Evolutionary conservation across 2,329 filamentous ascomycete genomes (phyloP).

Genomic region (Aureobasidium zeae): DNA sequence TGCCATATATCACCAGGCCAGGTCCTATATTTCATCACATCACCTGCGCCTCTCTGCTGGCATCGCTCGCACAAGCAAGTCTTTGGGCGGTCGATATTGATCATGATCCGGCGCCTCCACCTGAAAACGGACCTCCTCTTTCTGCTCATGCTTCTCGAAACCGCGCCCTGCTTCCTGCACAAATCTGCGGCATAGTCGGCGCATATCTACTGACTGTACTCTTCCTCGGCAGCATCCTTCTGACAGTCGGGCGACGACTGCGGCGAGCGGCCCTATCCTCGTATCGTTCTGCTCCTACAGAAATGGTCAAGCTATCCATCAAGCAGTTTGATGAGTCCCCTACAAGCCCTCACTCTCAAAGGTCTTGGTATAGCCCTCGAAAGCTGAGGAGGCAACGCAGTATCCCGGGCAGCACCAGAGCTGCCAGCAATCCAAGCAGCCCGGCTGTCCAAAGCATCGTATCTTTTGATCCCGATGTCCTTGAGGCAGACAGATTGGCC

Average conservation of each 20-base stretch:
- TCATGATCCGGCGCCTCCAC: constrained; percentile 48
- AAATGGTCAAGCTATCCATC: constrained; percentile 45
- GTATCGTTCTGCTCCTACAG: constrained; percentile 44
- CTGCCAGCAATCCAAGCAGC: constrained; percentile 34
- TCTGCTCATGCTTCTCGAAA: constrained; percentile 53
- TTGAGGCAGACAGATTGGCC: constrained; percentile 64
- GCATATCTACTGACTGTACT: constrained; percentile 72
- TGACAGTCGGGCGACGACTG: constrained; percentile 38
- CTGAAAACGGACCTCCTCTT: constrained; percentile 51
- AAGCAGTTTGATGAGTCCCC: constrained; percentile 29
- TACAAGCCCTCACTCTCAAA: constrained; percentile 23
- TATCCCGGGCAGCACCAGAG: constrained; percentile 22
- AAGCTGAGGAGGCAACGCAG: constrained; percentile 23
- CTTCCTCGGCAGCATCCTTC: constrained; percentile 55
- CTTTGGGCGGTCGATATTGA: constrained; percentile 41
- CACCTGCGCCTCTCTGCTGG: background rate
- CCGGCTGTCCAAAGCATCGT: constrained; percentile 49
- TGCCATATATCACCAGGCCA: background rate
- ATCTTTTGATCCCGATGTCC: constrained; percentile 66
- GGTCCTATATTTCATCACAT: background rate
- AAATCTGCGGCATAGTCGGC: constrained; percentile 75
- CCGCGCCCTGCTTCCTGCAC: constrained; percentile 59
- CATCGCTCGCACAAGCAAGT: constrained; percentile 11
- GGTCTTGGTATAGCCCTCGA: constrained; percentile 25
- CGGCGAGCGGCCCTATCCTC: constrained; percentile 38